phyloP scores from a whole-genome alignment of 257 asterid species.

The Striga asiatica region DNA sequence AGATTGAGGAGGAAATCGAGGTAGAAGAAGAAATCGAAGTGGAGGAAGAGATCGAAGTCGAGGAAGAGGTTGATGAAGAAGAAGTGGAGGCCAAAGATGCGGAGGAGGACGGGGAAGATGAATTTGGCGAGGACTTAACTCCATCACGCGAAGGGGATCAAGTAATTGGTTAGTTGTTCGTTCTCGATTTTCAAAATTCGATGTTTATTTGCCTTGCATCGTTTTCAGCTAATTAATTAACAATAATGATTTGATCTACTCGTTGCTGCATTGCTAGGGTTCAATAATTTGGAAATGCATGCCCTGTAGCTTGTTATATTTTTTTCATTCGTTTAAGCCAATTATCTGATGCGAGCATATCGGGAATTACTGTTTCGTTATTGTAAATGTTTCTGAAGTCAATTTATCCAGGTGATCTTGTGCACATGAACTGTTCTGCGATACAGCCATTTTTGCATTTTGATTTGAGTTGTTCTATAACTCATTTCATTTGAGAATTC shows the following conservation, averaged over 20 bases:
- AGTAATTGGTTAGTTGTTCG: constrained; percentile 30
- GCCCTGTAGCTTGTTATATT: background rate
- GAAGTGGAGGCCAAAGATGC: constrained; percentile 19
- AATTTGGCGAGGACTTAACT: constrained; percentile 23
- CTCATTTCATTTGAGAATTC: too few relatives aligned
- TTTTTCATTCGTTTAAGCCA: background rate
- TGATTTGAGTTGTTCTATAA: too few relatives aligned
- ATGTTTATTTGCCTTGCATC: background rate
- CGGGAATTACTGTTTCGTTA: background rate
- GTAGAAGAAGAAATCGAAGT: constrained; percentile 31
- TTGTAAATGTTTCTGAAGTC: background rate
- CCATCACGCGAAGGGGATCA: constrained; percentile 23
- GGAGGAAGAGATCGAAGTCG: constrained; percentile 24
- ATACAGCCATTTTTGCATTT: too few relatives aligned
- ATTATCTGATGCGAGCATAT: background rate
- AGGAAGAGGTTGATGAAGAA: constrained; percentile 12
- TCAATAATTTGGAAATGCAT: constrained; percentile 12
- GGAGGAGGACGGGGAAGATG: constrained; percentile 13
- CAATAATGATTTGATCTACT: background rate
- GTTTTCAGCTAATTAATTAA: background rate
- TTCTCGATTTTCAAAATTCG: background rate
- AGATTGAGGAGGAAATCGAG: constrained; percentile 36
- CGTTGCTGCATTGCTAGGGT: background rate
- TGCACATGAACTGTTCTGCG: background rate
- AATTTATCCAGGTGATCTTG: background rate